Evolutionary conservation across 148 eudicot species (phyloP).

Genomic region (Rhododendron ferrugineum): DNA sequence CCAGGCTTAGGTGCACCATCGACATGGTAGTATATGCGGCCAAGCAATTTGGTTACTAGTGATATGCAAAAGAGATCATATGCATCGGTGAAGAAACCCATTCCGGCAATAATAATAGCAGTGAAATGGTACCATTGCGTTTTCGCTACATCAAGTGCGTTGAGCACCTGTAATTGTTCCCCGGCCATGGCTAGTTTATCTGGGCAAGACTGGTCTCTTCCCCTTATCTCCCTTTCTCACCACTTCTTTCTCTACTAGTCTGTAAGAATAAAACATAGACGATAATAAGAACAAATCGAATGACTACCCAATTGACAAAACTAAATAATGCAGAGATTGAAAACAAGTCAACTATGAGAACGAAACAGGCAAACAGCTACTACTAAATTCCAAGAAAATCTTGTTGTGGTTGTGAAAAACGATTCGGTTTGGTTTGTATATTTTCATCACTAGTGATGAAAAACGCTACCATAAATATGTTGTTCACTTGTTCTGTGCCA

Average conservation of each 20-base stretch:
- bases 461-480: background rate
- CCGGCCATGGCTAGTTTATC: slow-evolving; percentile 13
- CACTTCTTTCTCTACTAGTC: background rate
- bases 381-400: background rate
- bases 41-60: slow-evolving; percentile 28
- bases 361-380: background rate
- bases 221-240: background rate
- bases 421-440: background rate
- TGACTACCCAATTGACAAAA: background rate
- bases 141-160: slow-evolving; percentile 34
- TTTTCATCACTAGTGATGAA: background rate
- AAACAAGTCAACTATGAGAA: background rate
- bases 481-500: background rate
- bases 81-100: slow-evolving; percentile 37
- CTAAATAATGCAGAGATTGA: background rate
- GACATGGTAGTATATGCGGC: slow-evolving; percentile 30
- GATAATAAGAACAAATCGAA: background rate
- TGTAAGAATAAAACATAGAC: background rate
- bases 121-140: slow-evolving; percentile 25
- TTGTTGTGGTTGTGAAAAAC: background rate
- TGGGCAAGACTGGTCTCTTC: background rate
- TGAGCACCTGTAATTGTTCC: slow-evolving; percentile 27
- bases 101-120: slow-evolving; percentile 30
- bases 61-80: slow-evolving; percentile 37
- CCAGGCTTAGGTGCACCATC: slow-evolving; percentile 26